Evolutionary conservation across 2,329 filamentous ascomycete genomes (phyloP).

Genomic region (Xylaria polymorpha): DNA sequence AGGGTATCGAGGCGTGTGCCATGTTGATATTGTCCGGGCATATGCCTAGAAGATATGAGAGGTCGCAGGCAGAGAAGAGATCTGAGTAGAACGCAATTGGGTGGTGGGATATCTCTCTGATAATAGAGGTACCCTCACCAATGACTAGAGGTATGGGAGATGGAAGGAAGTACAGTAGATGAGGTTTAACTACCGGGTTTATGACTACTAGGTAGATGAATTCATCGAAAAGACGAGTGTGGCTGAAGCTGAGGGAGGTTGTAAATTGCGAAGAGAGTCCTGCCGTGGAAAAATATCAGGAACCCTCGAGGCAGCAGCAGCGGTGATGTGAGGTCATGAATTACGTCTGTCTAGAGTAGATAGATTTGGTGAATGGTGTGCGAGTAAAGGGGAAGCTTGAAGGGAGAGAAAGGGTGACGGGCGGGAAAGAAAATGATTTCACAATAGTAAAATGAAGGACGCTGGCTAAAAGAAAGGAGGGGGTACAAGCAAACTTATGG

Average conservation of each 20-base stretch:
- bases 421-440: background rate
- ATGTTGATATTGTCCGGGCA: slow-evolving; percentile 7
- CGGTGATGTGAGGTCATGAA: background rate
- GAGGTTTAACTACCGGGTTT: too few relatives aligned
- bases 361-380: background rate
- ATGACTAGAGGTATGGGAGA: background rate
- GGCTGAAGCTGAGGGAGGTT: background rate
- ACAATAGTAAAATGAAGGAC: slow-evolving; percentile 8
- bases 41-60: background rate
- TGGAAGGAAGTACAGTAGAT: too few relatives aligned
- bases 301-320: background rate
- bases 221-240: background rate
- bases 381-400: background rate
- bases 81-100: background rate
- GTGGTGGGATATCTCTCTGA: background rate
- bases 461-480: background rate
- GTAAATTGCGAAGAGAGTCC: background rate
- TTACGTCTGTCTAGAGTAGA: background rate
- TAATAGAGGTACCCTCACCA: background rate
- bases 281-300: background rate
- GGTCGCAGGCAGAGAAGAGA: background rate
- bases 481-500: background rate
- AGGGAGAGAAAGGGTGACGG: background rate
- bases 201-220: background rate
- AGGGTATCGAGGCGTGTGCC: background rate